Percentiles rank a stretch among this genome's conserved stretches.
These are phyloP conservation scores for Gossypium gossypioides DNA, from an alignment of 441 rosid species.

Conservation along the genomic window DNA sequence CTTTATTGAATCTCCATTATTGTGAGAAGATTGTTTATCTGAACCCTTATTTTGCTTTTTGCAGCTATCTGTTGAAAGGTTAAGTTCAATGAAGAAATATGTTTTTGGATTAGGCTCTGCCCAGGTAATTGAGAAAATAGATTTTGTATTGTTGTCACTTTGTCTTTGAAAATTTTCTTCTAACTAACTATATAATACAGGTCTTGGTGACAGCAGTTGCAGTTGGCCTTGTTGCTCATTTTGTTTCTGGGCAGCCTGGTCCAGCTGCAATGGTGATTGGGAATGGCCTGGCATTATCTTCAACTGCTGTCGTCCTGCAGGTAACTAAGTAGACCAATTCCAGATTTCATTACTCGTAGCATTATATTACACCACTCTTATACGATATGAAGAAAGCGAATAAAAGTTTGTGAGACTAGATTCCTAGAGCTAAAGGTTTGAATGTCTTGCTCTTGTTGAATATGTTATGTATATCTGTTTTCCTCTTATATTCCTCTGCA, in stretches of 20 bases:
- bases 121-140: constrained; percentile 48
- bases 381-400: neutral
- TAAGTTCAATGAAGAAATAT: constrained; percentile 96
- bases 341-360: constrained; percentile 7
- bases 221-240: constrained; percentile 72
- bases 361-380: neutral
- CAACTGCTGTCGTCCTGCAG: constrained; percentile 97
- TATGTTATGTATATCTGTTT: neutral
- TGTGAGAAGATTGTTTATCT: constrained; percentile 15
- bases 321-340: constrained; percentile 24
- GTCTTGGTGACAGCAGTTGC: constrained; percentile 83
- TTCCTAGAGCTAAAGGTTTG: constrained; percentile 12
- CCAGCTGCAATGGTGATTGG: constrained; percentile 94
- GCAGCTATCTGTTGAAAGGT: constrained; percentile 95
- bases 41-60: constrained; percentile 23
- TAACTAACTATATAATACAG: constrained; percentile 34
- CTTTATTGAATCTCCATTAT: constrained; percentile 18
- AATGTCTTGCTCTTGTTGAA: neutral
- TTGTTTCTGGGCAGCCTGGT: constrained; percentile 68
- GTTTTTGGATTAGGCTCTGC: constrained; percentile 94
- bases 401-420: neutral
- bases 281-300: constrained; percentile 90
- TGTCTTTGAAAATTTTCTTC: neutral
- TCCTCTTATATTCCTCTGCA: neutral
- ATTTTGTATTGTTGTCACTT: neutral